Base-by-base conservation (phyloP, 2,329 filamentous ascomycete species). In the Microcera coccophila region DNA sequence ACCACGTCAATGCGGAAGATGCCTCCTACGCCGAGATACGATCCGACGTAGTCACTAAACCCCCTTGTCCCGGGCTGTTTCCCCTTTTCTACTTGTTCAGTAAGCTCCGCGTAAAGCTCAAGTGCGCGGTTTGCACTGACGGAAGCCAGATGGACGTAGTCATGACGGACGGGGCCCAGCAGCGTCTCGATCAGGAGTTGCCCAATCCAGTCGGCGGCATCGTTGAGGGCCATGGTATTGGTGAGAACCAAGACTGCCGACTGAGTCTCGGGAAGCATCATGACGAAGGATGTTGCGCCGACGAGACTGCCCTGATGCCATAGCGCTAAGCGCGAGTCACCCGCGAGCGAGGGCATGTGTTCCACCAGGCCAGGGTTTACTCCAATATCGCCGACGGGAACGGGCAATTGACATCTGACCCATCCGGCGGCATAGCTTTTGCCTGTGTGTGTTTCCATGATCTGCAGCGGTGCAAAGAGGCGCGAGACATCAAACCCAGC, bases 121-220 rank as follows among this genome's bases (percentile, higher is more conserved):
- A n/a, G n/a, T n/a, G n/a, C n/a, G n/a, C n/a, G n/a, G n/a, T n/a
- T n/a, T n/a, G n/a, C n/a, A n/a, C n/a, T n/a, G n/a, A n/a, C n/a
- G n/a, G n/a, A n/a, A n/a, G 38, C 38, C 14, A 40, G 12, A 3
- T n/a, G 10, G 24, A 46, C 39, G 21, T 44, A 45, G 21, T 47
- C 14, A 2, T 41, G 15, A 4, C 15, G 15, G 20, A 35, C 19
- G 12, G 39, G 20, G 7, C 36, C 37, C 15, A 45, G 36, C 4
- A 50, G 20, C 1, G 47, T 28, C n/a, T 41, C 22, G 3, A 43
- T 40, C 11, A 48, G 15, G 5, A 38, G 16, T 15, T 42, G 44
- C 2, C 37, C 39, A 18, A 48, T 48, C 48, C 47, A 52, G 20
- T 50, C 49, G 5, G 45, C 28, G 9, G 45, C 41, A 35, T 53